These are phyloP conservation scores for Gnomoniopsis smithogilvyi DNA, from an alignment of 2,329 filamentous ascomycete genomes.

Conservation along the genomic window DNA sequence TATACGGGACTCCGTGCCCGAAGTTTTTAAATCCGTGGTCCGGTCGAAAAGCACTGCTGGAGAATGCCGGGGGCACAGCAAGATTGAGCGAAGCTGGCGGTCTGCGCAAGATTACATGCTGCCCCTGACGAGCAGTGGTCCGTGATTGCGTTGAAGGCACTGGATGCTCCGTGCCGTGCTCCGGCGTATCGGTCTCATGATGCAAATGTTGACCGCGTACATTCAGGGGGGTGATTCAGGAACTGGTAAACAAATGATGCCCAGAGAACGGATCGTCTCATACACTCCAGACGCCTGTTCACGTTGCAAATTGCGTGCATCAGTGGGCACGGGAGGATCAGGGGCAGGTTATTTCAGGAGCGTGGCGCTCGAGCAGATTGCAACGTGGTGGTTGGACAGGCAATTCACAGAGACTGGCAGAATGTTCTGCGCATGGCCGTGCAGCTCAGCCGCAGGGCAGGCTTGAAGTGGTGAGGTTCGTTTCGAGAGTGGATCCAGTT, in stretches of 20 bases:
- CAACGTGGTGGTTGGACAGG: background rate
- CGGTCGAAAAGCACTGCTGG: background rate
- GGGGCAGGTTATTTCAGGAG: background rate
- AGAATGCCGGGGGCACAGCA: background rate
- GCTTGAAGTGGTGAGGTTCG: background rate
- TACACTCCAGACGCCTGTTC: background rate
- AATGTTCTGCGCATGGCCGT: background rate
- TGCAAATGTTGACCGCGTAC: background rate
- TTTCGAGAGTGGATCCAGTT: background rate
- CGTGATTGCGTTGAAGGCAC: background rate
- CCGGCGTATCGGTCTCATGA: background rate
- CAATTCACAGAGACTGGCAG: background rate
- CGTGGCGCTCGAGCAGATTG: background rate
- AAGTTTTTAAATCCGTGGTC: too few relatives aligned
- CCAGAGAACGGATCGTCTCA: background rate
- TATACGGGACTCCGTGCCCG: too few relatives aligned
- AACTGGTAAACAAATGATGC: background rate
- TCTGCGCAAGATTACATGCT: background rate
- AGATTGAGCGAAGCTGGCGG: background rate
- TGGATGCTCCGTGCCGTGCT: background rate
- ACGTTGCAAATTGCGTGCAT: background rate
- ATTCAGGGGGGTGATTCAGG: background rate
- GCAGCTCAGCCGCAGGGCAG: background rate
- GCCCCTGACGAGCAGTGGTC: background rate
- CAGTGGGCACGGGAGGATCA: background rate